These are phyloP conservation scores for Chrysosporium queenslandicum DNA, from an alignment of 2,329 filamentous ascomycete genomes.

Conservation along the genomic window DNA sequence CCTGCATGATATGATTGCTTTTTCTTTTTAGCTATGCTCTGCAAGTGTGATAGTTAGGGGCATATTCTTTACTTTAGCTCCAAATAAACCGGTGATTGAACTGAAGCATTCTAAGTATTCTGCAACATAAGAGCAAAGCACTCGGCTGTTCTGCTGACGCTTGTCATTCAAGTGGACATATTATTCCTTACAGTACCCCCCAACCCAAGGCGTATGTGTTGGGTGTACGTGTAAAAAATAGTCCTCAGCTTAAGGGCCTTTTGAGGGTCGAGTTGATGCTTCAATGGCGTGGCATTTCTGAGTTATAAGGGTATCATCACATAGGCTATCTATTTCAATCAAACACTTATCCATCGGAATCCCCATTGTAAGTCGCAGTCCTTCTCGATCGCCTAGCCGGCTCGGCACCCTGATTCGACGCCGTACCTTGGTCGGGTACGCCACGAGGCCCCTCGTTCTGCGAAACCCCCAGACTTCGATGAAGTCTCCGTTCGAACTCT, in stretches of 20 bases:
- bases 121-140: too few species aligned
- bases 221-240: too few species aligned
- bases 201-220: too few species aligned
- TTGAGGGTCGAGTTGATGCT: too few species aligned
- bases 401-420: not conserved
- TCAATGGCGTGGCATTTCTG: too few species aligned
- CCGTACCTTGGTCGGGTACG: not conserved
- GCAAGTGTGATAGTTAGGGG: not conserved
- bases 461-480: not conserved
- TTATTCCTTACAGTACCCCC: too few species aligned
- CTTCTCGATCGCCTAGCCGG: not conserved
- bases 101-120: not conserved
- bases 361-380: not conserved
- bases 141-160: too few species aligned
- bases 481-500: conserved; percentile 48
- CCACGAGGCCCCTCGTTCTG: not conserved
- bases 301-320: conserved; percentile 4
- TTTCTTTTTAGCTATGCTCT: not conserved
- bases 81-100: not conserved
- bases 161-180: too few species aligned
- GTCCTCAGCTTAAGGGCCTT: too few species aligned
- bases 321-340: not conserved
- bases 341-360: not conserved
- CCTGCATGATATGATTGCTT: not conserved
- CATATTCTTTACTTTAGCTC: not conserved